Evolutionary conservation across 352 stramenopile species (phyloP).

Genomic region (Phytophthora boehmeriae): DNA sequence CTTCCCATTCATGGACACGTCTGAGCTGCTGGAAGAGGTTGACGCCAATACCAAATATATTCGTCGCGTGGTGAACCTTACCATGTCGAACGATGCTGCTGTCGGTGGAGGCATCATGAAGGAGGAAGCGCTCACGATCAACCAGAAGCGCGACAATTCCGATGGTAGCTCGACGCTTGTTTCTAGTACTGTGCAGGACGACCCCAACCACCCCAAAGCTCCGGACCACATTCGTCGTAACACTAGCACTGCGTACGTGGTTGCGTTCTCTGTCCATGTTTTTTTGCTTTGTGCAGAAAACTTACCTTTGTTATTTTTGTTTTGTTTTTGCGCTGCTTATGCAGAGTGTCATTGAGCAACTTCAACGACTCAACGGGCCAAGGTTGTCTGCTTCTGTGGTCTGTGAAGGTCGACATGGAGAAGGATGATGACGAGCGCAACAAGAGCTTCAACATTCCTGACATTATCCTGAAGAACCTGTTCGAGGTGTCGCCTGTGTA

Average conservation of each 20-base stretch:
- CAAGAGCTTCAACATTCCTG: constrained; percentile 81
- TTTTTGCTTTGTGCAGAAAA: not conserved
- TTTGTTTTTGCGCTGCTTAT: too few relatives aligned
- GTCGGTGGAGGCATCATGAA: constrained; percentile 83
- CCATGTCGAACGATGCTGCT: constrained; percentile 71
- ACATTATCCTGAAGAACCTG: constrained; percentile 90
- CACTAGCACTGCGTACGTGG: constrained; percentile 74
- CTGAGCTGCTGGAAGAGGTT: constrained; percentile 75
- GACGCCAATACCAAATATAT: constrained; percentile 85
- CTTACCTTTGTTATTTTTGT: constrained; percentile 15
- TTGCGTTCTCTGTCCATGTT: not conserved
- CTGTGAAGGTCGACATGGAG: constrained; percentile 82
- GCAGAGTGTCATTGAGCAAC: constrained; percentile 78
- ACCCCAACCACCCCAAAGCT: constrained; percentile 73
- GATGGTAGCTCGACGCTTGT: constrained; percentile 78
- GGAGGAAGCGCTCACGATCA: constrained; percentile 77
- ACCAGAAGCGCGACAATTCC: constrained; percentile 81
- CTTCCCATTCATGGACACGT: constrained; percentile 82
- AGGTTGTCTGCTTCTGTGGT: constrained; percentile 82
- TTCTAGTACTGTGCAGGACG: constrained; percentile 64
- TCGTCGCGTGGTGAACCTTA: constrained; percentile 80
- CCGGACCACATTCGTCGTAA: constrained; percentile 77
- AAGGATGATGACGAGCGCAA: constrained; percentile 74
- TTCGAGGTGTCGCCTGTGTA: constrained; percentile 88
- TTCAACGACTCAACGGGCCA: constrained; percentile 75